A percentile compares a stretch with the other conserved stretches of the same genome.
Conservation (phyloP, 768 basidiomycete species). For the Pilatotrama ljubarskyi region DNA sequence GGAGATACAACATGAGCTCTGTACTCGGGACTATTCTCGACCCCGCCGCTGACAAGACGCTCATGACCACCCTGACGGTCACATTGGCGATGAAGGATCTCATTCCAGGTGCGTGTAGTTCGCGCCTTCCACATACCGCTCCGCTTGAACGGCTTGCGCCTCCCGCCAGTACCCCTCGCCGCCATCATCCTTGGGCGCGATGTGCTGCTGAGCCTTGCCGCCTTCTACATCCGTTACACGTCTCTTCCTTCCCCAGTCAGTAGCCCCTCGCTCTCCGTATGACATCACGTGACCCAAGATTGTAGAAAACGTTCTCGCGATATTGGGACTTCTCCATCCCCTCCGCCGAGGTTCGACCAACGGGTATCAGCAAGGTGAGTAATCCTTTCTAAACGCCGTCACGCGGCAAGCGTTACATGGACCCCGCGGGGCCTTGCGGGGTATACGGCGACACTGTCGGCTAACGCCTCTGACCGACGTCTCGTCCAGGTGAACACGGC, state of each 20-base stretch:
- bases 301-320: conserved; percentile 83
- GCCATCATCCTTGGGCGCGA: conserved; percentile 89
- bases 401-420: too few species aligned
- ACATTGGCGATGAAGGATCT: conserved; percentile 82
- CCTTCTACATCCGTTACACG: conserved; percentile 91
- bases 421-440: not conserved
- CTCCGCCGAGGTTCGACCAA: conserved; percentile 92
- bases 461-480: not conserved
- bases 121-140: not conserved
- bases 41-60: conserved; percentile 93
- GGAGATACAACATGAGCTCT: conserved; percentile 81
- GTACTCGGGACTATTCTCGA: conserved; percentile 97
- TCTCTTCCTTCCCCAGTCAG: conserved; percentile 85
- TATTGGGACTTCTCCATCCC: conserved; percentile 98
- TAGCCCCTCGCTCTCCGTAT: conserved; percentile 13
- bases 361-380: conserved; percentile 85
- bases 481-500: conserved; percentile 81
- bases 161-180: conserved; percentile 72
- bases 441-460: too few species aligned
- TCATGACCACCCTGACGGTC: conserved; percentile 92
- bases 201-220: conserved; percentile 78
- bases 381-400: not conserved
- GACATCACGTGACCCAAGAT: conserved; percentile 9
- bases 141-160: not conserved
- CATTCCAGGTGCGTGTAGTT: conserved; percentile 67